Evolutionary conservation across 495 filamentous ascomycete species (phyloP), one percentile per base, ranked within the genome.

Genomic region (Aspergillus conjunctus): DNA sequence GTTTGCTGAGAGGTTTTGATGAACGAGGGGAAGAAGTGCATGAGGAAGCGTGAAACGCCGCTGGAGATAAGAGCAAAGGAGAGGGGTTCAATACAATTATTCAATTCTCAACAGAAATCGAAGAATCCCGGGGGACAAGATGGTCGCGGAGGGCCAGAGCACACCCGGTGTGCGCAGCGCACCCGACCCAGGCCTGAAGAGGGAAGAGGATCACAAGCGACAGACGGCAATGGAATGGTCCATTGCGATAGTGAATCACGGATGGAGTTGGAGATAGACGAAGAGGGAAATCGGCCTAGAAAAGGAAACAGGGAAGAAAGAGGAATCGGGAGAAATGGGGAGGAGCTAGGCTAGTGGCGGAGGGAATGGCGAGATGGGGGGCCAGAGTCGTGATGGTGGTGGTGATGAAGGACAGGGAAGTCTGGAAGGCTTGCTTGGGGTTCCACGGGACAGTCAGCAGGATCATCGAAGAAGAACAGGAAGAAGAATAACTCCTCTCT

Each of bases 131-230:
- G 52, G 45, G 37, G 55, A 58, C 50, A 50, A 60, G 43, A 45
- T 43, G 50, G 52, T 59, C 60, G 55, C 60, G 30, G 45, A 62
- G 65, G 67, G 67, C 63, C 61, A 68, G 67, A 68, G 62, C 63
- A 61, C 65, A 51, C 44, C 44, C 39, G 61, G 56, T 44, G 54
- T 39, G 55, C 53, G 32, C 46, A 50, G 51, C 55, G 59, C 59
- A 64, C 66, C 62, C 60, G 51, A 65, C 66, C 63, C 63, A 64
- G 53, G 51, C 63, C 43, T 60, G 54, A 41, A 58, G 41, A 57
- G 56, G 62, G 61, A 53, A 60, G 57, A 55, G 57, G 63, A 61
- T 68, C 62, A 68, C 66, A 58, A 51, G 57, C 30, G 54, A 65
- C 49, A 51, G 43, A 11, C 34, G 20, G 54, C 60, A 58, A 62